Evolutionary conservation across 2,329 filamentous ascomycete genomes (phyloP), one percentile per base, ranked within the genome.

Genomic region (Colletotrichum somersetense): DNA sequence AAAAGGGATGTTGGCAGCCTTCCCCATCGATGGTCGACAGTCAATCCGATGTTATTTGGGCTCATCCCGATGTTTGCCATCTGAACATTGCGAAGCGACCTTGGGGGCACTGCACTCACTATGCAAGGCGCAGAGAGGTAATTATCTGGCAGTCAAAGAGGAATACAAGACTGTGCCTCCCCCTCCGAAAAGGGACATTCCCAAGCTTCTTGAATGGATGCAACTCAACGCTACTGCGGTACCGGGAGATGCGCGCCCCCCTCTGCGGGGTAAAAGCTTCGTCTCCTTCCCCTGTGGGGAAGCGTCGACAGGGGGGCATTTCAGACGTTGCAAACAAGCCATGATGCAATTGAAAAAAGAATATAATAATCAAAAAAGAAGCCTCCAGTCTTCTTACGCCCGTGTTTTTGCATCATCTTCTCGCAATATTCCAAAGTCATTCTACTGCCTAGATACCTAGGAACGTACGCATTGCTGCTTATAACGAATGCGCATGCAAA

Each of bases 201-300:
- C 62, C 65, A 38, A 58, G 40, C 58, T 53, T 68, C 44, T 11
- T 33, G 65, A 71, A 44, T 52, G 52, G 46, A 71, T 57, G 33
- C 58, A 42, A 50, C 65, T 67, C 42, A 40, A 62, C 26, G 53
- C 52, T 33, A 38, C 33, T 23, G 33, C 53, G 33, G 33, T 40
- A 57, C 53, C 66, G 67, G 61, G 66, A 53, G 70, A 65, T 53
- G 66, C 52, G 66, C 70, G 44, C 44, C 44, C 46, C 66, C 66
- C 70, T 72, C 48, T 72, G 70, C 70, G 70, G 70, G 70, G 70
- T 69, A 72, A 62, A 64, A 65, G 52, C 66, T 69, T 55, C 53
- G 20, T 48, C 23, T 18, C 6, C 35, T 38, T 38, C 35, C 35
- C 7, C 33, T 72, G 67, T 71, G 66, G 70, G 61, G 66, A 26